A percentile compares a stretch with the other conserved stretches of the same genome.
These are phyloP conservation scores for Microcos paniculata DNA, from an alignment of 345 rosid genomes.

Conservation along the genomic window DNA sequence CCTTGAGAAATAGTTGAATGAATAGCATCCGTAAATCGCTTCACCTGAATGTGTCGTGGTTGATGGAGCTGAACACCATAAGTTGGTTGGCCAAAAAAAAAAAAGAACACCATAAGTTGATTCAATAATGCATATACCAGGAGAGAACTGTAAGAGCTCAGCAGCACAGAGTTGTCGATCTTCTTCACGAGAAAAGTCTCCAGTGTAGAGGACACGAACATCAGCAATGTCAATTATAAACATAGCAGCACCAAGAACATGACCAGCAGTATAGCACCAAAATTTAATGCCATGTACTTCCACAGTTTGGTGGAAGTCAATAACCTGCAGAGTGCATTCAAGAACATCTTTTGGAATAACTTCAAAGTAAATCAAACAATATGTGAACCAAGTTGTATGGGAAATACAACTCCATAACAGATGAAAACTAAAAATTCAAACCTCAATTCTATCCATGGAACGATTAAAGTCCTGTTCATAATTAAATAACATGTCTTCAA, in stretches of 20 bases:
- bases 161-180: slow-evolving; percentile 94
- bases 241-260: slow-evolving; percentile 99
- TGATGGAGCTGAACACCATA: slow-evolving; percentile 97
- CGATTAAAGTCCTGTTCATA: slow-evolving; percentile 82
- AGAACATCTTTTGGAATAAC: neutral
- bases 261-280: slow-evolving; percentile 99
- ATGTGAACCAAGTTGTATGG: neutral
- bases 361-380: neutral
- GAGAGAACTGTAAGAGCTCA: slow-evolving; percentile 93
- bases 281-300: slow-evolving; percentile 90
- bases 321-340: slow-evolving; percentile 43
- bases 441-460: slow-evolving; percentile 98
- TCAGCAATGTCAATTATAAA: slow-evolving; percentile 96
- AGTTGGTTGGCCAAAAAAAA: too few relatives aligned
- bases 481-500: slow-evolving; percentile 94
- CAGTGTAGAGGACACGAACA: slow-evolving; percentile 89
- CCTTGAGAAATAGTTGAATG: slow-evolving; percentile 87
- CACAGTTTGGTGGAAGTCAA: slow-evolving; percentile 89
- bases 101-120: slow-evolving; percentile 97
- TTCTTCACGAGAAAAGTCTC: slow-evolving; percentile 95
- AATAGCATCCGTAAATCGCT: slow-evolving; percentile 91
- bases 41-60: slow-evolving; percentile 82
- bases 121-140: slow-evolving; percentile 91
- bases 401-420: neutral
- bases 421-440: slow-evolving; percentile 15